Evolutionary conservation across 192 early-diverging fungal genomes (phyloP).

Genomic region (Pilobolus umbonatus): DNA sequence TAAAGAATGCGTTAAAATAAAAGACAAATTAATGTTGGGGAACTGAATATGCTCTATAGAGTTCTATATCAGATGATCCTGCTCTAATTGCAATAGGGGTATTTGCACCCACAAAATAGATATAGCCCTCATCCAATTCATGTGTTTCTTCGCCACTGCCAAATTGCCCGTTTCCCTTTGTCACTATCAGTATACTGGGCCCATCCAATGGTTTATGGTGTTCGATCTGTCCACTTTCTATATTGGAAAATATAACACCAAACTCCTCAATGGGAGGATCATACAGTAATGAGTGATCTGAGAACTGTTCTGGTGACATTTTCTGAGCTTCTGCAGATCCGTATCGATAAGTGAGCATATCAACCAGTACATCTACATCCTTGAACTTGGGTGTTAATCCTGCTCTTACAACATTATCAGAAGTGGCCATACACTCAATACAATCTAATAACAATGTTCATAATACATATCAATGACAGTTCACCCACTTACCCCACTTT

Average conservation of each 20-base stretch:
- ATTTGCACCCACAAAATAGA: slow-evolving; percentile 74
- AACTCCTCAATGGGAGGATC: slow-evolving; percentile 98
- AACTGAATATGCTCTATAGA: slow-evolving; percentile 45
- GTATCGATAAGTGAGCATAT: slow-evolving; percentile 88
- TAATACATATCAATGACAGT: slow-evolving; percentile 79
- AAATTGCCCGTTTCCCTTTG: slow-evolving; percentile 62
- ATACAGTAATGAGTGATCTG: slow-evolving; percentile 63
- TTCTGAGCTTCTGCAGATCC: slow-evolving; percentile 79
- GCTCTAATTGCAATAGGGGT: slow-evolving; percentile 44
- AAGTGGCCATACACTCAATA: slow-evolving; percentile 97
- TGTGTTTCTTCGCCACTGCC: slow-evolving; percentile 26
- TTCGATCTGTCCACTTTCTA: slow-evolving; percentile 34
- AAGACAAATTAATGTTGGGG: slow-evolving; percentile 3
- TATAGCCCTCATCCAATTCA: slow-evolving; percentile 55
- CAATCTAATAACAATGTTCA: slow-evolving; percentile 71
- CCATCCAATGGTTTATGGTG: slow-evolving; percentile 60
- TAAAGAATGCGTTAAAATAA: neutral
- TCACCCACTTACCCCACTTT: too few species aligned
- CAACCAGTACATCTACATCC: slow-evolving; percentile 84
- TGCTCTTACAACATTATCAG: slow-evolving; percentile 95
- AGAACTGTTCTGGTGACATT: slow-evolving; percentile 54
- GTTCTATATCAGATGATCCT: slow-evolving; percentile 32
- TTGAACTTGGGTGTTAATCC: slow-evolving; percentile 98
- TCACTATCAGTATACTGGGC: slow-evolving; percentile 84
- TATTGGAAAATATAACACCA: slow-evolving; percentile 64